phyloP scores from a whole-genome alignment of 148 eudicot species.

The Nepenthes mirabilis region DNA sequence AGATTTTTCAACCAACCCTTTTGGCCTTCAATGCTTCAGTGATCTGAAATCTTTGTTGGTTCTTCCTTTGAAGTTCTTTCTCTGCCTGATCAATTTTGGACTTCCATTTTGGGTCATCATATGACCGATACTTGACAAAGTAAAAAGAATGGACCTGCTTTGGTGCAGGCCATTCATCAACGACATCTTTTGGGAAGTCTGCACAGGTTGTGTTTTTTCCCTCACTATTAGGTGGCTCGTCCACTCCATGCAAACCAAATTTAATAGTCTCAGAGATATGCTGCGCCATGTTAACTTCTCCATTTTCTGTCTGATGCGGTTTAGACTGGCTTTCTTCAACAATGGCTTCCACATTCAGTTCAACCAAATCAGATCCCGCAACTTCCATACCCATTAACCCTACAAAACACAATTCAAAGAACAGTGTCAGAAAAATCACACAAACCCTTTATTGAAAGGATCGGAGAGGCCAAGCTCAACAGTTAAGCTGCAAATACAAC shows the following conservation, averaged over 20 bases:
- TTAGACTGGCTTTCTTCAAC: conserved; percentile 11
- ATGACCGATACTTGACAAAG: conserved; percentile 41
- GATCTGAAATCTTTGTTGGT: conserved; percentile 28
- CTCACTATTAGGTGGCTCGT: conserved; percentile 33
- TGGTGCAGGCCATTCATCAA: conserved; percentile 81
- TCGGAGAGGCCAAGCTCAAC: too few relatives aligned
- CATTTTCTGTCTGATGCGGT: conserved; percentile 27
- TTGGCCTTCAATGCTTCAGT: conserved; percentile 38
- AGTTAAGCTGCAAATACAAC: too few relatives aligned
- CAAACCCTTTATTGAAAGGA: too few relatives aligned
- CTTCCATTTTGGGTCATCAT: conserved; percentile 68
- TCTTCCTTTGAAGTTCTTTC: conserved; percentile 42
- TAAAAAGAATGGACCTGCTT: conserved; percentile 48
- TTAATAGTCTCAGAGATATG: conserved; percentile 28
- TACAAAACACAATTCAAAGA: conserved; percentile 1
- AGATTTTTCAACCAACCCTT: conserved; percentile 28
- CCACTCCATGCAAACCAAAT: conserved; percentile 53
- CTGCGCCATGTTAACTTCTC: conserved; percentile 11
- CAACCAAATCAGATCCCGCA: conserved; percentile 46
- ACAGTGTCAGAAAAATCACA: too few relatives aligned
- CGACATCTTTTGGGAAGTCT: conserved; percentile 57
- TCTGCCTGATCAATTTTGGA: conserved; percentile 45
- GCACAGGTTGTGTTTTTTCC: conserved; percentile 19
- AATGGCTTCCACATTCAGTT: conserved; percentile 22
- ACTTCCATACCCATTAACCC: conserved; percentile 27